Percentiles rank a stretch among this genome's conserved stretches.
Evolutionary conservation across 352 stramenopile genomes (phyloP).

Genomic region (Globisporangium barbulae): DNA sequence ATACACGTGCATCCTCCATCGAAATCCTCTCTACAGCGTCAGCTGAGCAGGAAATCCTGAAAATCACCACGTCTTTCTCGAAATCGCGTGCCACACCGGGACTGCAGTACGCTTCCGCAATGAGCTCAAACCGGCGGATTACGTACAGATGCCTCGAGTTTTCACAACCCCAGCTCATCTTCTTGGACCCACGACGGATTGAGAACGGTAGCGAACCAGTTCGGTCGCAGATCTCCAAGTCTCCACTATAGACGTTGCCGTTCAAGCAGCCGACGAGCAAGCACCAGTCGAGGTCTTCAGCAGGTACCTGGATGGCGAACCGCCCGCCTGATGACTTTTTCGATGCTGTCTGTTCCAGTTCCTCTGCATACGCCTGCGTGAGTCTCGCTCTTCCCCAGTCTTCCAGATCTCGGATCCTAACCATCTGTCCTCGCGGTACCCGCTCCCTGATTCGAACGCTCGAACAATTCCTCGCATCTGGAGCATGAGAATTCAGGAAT

Average conservation of each 20-base stretch:
- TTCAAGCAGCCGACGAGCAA: constrained; percentile 30
- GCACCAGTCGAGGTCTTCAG: constrained; percentile 30
- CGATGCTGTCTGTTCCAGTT: not conserved
- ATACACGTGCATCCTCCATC: constrained; percentile 13
- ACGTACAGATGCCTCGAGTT: constrained; percentile 21
- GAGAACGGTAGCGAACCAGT: constrained; percentile 28
- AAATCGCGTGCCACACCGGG: constrained; percentile 2
- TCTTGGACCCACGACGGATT: not conserved
- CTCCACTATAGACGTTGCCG: constrained; percentile 31
- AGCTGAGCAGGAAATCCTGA: constrained; percentile 22
- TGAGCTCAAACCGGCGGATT: constrained; percentile 31
- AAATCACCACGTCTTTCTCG: constrained; percentile 20
- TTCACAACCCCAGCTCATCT: constrained; percentile 6
- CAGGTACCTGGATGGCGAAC: constrained; percentile 16
- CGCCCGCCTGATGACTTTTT: not conserved
- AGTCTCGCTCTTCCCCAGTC: constrained; percentile 1
- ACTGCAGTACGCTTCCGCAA: constrained; percentile 28
- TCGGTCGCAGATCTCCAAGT: constrained; percentile 42
- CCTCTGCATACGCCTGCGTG: not conserved
- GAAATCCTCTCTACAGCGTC: constrained; percentile 23
- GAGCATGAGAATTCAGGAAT: constrained; percentile 8
- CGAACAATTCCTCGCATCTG: constrained; percentile 5
- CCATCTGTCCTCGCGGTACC: not conserved
- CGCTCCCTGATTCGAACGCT: not conserved
- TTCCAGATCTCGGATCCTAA: constrained; percentile 5